Evolutionary conservation across 2,329 filamentous ascomycete genomes (phyloP).

Genomic region (Sporothrix pseudoabietina): DNA sequence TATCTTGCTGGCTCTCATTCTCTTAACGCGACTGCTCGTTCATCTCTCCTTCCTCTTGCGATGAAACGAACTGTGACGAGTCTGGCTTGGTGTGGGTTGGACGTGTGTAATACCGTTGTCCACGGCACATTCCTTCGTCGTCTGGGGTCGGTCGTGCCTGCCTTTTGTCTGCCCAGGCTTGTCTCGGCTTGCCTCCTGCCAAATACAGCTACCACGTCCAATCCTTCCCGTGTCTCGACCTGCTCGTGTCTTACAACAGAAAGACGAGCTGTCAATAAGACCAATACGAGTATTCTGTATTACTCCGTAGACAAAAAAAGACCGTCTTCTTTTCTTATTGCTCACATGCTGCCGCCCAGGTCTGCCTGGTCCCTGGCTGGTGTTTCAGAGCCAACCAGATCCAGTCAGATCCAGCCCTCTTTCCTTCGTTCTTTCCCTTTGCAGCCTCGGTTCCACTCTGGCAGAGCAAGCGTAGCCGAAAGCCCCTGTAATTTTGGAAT

Average conservation of each 20-base stretch:
- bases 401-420: background rate
- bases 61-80: constrained; percentile 2
- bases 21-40: background rate
- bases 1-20: background rate
- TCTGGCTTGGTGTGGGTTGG: background rate
- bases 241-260: background rate
- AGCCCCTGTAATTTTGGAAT: background rate
- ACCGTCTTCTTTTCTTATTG: background rate
- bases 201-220: background rate
- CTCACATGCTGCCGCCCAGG: background rate
- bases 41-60: background rate
- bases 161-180: background rate
- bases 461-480: constrained; percentile 15
- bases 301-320: background rate
- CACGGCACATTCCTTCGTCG: background rate
- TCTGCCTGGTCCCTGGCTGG: background rate
- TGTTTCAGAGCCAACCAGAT: background rate
- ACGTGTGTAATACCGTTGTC: background rate
- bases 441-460: constrained; percentile 25
- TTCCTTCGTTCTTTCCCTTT: background rate
- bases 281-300: too few species aligned
- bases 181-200: background rate
- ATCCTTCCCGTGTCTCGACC: background rate
- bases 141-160: constrained; percentile 2
- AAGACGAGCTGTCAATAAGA: too few species aligned